Evolutionary conservation across 192 early-diverging fungal genomes (phyloP), one percentile per base, ranked within the genome.

Genomic region (Phlyctochytrium planicorne): DNA sequence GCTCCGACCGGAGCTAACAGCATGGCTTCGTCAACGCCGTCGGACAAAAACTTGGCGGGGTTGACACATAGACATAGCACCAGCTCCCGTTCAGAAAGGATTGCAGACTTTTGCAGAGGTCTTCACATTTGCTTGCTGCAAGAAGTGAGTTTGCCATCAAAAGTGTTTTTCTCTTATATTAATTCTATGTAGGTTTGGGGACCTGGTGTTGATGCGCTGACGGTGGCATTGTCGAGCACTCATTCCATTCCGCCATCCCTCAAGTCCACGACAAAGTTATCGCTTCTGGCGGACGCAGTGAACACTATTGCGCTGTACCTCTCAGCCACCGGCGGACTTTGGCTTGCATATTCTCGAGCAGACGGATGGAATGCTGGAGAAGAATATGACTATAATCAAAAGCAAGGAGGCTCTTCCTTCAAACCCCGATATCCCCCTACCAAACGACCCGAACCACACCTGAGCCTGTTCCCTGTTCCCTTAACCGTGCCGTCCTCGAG

Each of bases 251-350:
- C 68, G 20, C 30, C 68, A 25, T 6, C 36, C 17, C 32, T 70
- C 6, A 29, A 60, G 32, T 70, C 68, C 3, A n/a, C n/a, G n/a
- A 64, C 32, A 29, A 70, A 70, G 24, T 16, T 63, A 20, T 61
- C 68, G 1, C 10, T 70, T 2, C 14, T 70, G 23, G 34, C 68
- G 3, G 34, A 50, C 25, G 52, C 68, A n/a, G 59, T 70, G 3
- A 70, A 70, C 40, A 70, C 68, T 27, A 32, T 70, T 27, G 25
- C 61, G 1, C 63, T 70, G 31, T 70, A 63, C 30, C 62, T 70
- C 35, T 16, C 34, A 20, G 33, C 59, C 3, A 70, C 68, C 30
- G 68, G 68, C 0, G 68, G 68, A n/a, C 61, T 70, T 3, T 70
- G 68, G 68, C 60, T 70, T 53, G 68, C 68, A 29, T 60, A 70